Conservation (phyloP, 1,139 yeast species). For the Neolecta irregularis region DNA sequence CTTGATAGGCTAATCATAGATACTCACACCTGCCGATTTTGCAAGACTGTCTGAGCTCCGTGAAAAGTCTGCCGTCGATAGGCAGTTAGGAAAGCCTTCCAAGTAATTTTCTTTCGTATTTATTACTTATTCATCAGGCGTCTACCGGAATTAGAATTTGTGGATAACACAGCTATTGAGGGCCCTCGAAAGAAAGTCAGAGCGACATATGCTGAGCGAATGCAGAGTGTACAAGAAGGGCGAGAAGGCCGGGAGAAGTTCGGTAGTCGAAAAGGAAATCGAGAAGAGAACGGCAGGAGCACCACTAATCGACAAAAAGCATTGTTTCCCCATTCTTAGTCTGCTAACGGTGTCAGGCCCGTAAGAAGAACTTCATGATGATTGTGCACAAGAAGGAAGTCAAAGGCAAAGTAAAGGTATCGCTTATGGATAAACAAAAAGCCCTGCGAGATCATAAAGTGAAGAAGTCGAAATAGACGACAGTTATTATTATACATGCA, state of each 20-base stretch:
- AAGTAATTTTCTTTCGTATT: constrained; percentile 16
- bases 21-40: constrained; percentile 93
- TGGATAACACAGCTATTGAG: constrained; percentile 63
- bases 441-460: constrained; percentile 79
- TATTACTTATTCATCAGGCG: constrained; percentile 11
- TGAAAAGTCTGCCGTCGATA: constrained; percentile 69
- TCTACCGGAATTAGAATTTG: constrained; percentile 37
- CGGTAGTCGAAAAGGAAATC: constrained; percentile 74
- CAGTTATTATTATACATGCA: too few relatives aligned
- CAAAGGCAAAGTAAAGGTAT: constrained; percentile 82
- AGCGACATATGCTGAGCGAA: constrained; percentile 75
- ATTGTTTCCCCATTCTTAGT: too few relatives aligned
- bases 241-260: constrained; percentile 82
- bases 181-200: constrained; percentile 67
- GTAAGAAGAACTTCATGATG: constrained; percentile 98
- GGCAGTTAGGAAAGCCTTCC: constrained; percentile 35
- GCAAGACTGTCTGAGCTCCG: constrained; percentile 82
- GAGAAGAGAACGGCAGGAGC: constrained; percentile 51
- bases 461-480: constrained; percentile 47
- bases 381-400: constrained; percentile 90
- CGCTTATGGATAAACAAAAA: constrained; percentile 80
- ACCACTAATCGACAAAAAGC: constrained; percentile 92
- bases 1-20: too few relatives aligned
- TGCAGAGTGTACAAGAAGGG: constrained; percentile 78
- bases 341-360: too few relatives aligned